Evolutionary conservation across 768 basidiomycete species (phyloP).

Genomic region (Lanmaoa pseudosensibilis): DNA sequence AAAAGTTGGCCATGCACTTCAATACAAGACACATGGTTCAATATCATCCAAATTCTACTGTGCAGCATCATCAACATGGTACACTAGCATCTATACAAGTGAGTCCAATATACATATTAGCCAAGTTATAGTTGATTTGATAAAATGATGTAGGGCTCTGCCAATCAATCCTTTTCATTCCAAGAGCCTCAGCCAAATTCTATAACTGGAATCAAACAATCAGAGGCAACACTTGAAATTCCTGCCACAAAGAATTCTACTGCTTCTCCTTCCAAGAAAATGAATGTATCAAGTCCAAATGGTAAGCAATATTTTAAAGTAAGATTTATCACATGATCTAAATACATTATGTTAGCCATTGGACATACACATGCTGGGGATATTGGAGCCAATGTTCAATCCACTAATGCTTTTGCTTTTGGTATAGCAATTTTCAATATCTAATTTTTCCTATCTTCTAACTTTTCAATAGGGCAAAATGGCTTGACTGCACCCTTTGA

Average conservation of each 20-base stretch:
- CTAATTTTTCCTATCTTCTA: neutral
- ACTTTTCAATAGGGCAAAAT: neutral
- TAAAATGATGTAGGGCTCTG: neutral
- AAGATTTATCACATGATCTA: rapidly evolving
- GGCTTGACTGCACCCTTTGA: neutral
- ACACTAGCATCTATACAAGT: conserved; percentile 1
- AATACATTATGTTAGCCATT: neutral
- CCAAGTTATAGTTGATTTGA: neutral
- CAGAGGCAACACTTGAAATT: neutral
- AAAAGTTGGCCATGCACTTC: conserved; percentile 13
- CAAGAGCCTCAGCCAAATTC: neutral
- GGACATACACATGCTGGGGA: neutral
- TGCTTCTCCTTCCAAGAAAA: neutral
- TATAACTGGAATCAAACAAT: neutral
- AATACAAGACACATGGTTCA: conserved; percentile 20
- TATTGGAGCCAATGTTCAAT: too few relatives aligned
- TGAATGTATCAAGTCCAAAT: neutral
- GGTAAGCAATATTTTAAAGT: neutral
- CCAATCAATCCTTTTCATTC: neutral
- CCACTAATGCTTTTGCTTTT: rapidly evolving
- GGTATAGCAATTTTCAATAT: neutral
- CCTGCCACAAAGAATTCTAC: neutral
- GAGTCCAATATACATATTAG: neutral
- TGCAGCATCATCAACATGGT: neutral
- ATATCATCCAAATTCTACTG: neutral